Conservation (phyloP, 2,329 filamentous ascomycete species). For the Alternaria sp. region DNA sequence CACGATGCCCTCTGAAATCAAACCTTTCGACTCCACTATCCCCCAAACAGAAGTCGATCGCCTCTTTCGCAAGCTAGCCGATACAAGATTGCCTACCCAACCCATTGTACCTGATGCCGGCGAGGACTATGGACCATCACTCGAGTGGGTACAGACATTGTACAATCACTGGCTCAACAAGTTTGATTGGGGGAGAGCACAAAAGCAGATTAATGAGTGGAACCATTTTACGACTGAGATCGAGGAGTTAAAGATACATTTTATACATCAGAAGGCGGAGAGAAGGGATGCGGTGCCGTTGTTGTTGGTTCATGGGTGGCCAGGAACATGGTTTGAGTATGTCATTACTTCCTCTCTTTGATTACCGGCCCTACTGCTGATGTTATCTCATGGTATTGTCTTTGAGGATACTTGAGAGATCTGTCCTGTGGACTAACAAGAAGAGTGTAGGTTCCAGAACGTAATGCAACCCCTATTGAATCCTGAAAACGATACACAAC, state of each 20-base stretch:
- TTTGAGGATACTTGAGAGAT: not conserved
- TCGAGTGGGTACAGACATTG: conserved; percentile 47
- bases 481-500: conserved; percentile 33
- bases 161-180: conserved; percentile 47
- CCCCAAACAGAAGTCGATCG: conserved; percentile 48
- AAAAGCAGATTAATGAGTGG: conserved; percentile 45
- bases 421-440: not conserved
- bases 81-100: conserved; percentile 43
- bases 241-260: conserved; percentile 50
- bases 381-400: not conserved
- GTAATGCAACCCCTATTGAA: conserved; percentile 49
- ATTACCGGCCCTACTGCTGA: not conserved
- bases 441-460: conserved; percentile 34
- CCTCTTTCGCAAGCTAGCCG: conserved; percentile 47
- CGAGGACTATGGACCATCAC: conserved; percentile 45
- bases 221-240: conserved; percentile 49
- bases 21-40: conserved; percentile 47
- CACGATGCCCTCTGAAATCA: conserved; percentile 33
- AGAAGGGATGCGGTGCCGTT: conserved; percentile 53
- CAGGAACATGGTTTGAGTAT: conserved; percentile 55
- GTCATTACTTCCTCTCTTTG: not conserved
- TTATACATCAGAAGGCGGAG: conserved; percentile 49
- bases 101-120: conserved; percentile 50
- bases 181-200: conserved; percentile 46
- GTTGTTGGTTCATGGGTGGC: conserved; percentile 57